phyloP scores from a whole-genome alignment of 257 asterid species.

The Ilex asprella region DNA sequence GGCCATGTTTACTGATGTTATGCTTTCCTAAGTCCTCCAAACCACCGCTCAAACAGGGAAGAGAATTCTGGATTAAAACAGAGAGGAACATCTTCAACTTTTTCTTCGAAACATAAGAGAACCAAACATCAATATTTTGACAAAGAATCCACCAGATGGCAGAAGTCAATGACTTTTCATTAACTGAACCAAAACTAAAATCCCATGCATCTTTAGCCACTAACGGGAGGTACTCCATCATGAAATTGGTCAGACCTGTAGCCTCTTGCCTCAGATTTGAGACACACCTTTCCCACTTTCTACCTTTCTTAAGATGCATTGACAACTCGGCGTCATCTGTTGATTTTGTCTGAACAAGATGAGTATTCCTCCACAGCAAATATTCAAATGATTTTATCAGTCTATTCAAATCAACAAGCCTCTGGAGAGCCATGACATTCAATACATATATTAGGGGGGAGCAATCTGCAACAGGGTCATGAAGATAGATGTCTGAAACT shows the following conservation, averaged over 20 bases:
- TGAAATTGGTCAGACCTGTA: slow-evolving; percentile 43
- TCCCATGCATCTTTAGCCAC: slow-evolving; percentile 31
- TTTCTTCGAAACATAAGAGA: slow-evolving; percentile 64
- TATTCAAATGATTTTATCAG: slow-evolving; percentile 57
- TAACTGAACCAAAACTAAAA: slow-evolving; percentile 50
- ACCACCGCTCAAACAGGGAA: slow-evolving; percentile 27
- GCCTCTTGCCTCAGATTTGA: slow-evolving; percentile 60
- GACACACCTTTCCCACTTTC: slow-evolving; percentile 42
- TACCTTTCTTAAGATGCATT: slow-evolving; percentile 37
- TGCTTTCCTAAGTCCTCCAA: slow-evolving; percentile 21
- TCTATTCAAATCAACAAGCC: slow-evolving; percentile 70
- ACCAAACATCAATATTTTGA: slow-evolving; percentile 74
- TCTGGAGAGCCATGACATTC: slow-evolving; percentile 67
- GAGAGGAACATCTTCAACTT: slow-evolving; percentile 55
- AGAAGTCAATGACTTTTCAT: slow-evolving; percentile 43
- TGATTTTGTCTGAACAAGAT: slow-evolving; percentile 24
- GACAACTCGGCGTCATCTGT: slow-evolving; percentile 36
- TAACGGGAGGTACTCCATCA: slow-evolving; percentile 40
- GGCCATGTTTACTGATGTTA: slow-evolving; percentile 19
- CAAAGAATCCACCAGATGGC: slow-evolving; percentile 58
- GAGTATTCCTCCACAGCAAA: slow-evolving; percentile 49
- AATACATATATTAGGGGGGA: slow-evolving; percentile 63
- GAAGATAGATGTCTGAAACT: slow-evolving; percentile 46
- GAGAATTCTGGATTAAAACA: slow-evolving; percentile 37
- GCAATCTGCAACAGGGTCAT: slow-evolving; percentile 40